A percentile compares a stretch with the other conserved stretches of the same genome.
These are phyloP conservation scores for Taphrina betulina DNA, from an alignment of 1,139 yeast genomes.

Conservation along the genomic window DNA sequence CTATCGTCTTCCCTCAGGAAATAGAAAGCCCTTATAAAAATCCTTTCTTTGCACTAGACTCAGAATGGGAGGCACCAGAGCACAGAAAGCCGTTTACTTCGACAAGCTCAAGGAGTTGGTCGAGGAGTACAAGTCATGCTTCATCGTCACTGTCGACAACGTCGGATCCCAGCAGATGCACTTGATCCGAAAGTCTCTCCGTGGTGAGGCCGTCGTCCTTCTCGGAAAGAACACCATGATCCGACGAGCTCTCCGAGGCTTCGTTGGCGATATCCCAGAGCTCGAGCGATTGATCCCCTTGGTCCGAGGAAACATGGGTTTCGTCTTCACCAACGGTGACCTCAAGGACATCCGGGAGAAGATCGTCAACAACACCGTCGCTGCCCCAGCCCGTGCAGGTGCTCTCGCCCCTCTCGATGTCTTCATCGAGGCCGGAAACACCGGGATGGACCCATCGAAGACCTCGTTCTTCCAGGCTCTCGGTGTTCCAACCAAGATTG, in stretches of 20 bases:
- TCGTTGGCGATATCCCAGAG: conserved; percentile 91
- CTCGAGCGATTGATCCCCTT: conserved; percentile 91
- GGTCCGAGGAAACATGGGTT: conserved; percentile 98
- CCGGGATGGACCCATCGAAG: conserved; percentile 99
- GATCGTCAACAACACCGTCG: conserved; percentile 87
- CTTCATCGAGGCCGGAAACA: conserved; percentile 98
- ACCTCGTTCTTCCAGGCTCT: conserved; percentile 99
- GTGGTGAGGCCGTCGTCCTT: conserved; percentile 90
- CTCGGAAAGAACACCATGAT: conserved; percentile 99
- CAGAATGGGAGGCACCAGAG: conserved; percentile 97
- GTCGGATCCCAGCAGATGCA: conserved; percentile 99
- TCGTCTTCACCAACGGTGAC: conserved; percentile 97
- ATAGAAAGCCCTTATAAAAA: conserved; percentile 29
- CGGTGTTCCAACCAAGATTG: conserved; percentile 99
- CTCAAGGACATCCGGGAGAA: conserved; percentile 88
- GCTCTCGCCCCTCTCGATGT: conserved; percentile 98
- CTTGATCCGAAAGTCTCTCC: conserved; percentile 95
- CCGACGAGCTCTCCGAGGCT: conserved; percentile 98
- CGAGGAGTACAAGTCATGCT: conserved; percentile 96
- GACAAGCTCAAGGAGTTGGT: conserved; percentile 90
- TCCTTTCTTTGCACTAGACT: conserved; percentile 31
- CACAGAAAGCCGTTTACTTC: conserved; percentile 94
- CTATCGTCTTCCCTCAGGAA: too few relatives aligned
- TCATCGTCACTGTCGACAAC: conserved; percentile 99
- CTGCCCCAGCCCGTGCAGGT: conserved; percentile 99